Evolutionary conservation across 2,329 filamentous ascomycete genomes (phyloP), one percentile per base, ranked within the genome.

Genomic region (Aspergillus tanneri): DNA sequence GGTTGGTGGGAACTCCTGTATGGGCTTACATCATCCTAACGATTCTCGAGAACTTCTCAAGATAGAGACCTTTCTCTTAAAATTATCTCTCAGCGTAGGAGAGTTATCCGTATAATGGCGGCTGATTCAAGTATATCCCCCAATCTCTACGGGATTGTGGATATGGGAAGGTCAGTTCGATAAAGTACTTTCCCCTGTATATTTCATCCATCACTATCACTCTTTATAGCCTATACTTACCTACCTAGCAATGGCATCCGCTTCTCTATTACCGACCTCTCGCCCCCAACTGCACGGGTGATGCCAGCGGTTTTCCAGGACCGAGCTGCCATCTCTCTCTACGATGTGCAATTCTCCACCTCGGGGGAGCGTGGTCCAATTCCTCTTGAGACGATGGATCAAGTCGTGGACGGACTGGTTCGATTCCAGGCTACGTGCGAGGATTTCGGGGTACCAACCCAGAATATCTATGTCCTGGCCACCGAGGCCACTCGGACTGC

Each of bases 401-500:
- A 77, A n/a, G 88, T 96, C 9, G 72, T 88, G 4, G 70, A 78
- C 24, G 82, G 83, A 2, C 72, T 96, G 9, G 72, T 80, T 18
- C 82, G 83, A 22, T 96, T 96, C 74, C 82, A 82, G 51, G 74
- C 74, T 21, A 86, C 87, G 43, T 92, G 90, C 49, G 64, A 77
- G 46, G 80, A 85, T 49, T 89, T 88, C 62, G 76, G 77, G 14
- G 88, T 96, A 0, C 82, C 82, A 0, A 9, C 40, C 1, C 58
- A 69, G 25, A 84, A 90, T 54, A 81, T 92, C 50, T 80, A 81
- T 16, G 81, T 96, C 8, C 81, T 96, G 34, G 91, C 90, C 16
- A 96, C 91, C 0, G 91, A 96, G 68, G 91, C 91, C 3, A 93
- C 91, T 66, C 83, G 91, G 36, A 88, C 84, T 19, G 89, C 91